These are phyloP conservation scores for Chytriomyces hyalinus DNA, from an alignment of 192 early-diverging fungal genomes.

Conservation along the genomic window DNA sequence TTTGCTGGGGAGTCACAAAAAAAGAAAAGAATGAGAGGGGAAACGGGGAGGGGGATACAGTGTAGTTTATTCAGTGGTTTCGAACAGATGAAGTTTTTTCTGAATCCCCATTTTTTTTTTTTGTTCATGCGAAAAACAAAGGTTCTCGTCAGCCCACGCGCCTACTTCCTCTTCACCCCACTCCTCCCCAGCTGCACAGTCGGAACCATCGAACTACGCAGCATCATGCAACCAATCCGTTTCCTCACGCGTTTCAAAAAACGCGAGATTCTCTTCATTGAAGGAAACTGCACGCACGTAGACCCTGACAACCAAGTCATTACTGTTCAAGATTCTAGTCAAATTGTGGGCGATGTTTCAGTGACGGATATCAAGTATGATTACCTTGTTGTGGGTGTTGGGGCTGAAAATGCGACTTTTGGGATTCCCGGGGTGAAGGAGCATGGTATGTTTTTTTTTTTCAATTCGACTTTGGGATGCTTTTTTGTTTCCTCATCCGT, in stretches of 20 bases:
- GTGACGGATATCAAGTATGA: constrained; percentile 71
- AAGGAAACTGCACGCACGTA: constrained; percentile 87
- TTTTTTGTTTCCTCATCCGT: too few species aligned
- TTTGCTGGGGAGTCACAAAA: too few species aligned
- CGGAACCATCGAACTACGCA: constrained; percentile 86
- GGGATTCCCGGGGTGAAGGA: constrained; percentile 80
- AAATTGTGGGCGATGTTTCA: constrained; percentile 67
- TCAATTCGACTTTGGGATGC: too few species aligned
- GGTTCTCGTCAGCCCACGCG: constrained; percentile 74
- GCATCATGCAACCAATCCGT: constrained; percentile 86
- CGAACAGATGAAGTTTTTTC: too few species aligned
- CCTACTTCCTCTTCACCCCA: constrained; percentile 83
- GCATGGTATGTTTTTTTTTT: constrained; percentile 26
- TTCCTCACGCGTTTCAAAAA: constrained; percentile 89
- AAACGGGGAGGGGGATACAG: too few species aligned
- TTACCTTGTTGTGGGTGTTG: constrained; percentile 76
- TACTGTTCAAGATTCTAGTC: constrained; percentile 74
- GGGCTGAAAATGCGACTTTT: constrained; percentile 81
- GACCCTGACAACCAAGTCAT: constrained; percentile 81
- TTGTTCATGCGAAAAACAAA: too few species aligned
- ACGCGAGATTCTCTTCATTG: constrained; percentile 83
- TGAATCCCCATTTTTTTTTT: too few species aligned
- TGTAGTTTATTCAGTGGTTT: too few species aligned
- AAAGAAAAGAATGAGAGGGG: too few species aligned
- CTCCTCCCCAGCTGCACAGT: constrained; percentile 71